A percentile compares a stretch with the other conserved stretches of the same genome.
These are phyloP conservation scores for Albugo laibachii DNA, from an alignment of 352 stramenopile species.

Conservation along the genomic window DNA sequence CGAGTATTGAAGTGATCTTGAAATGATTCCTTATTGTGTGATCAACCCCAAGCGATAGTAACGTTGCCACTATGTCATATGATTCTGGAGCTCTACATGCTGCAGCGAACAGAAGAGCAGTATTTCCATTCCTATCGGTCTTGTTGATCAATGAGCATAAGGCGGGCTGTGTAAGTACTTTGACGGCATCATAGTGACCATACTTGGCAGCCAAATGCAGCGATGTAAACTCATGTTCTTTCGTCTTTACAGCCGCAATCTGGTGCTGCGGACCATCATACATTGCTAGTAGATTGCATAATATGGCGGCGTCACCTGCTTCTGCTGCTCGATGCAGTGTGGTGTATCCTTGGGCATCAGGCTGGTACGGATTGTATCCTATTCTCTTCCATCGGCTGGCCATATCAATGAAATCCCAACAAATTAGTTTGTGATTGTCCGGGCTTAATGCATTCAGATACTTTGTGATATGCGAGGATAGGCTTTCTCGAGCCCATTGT, in stretches of 20 bases:
- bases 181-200: constrained; percentile 34
- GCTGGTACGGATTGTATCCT: constrained; percentile 68
- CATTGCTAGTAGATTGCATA: constrained; percentile 54
- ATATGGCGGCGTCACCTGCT: constrained; percentile 35
- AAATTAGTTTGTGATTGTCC: no score
- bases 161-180: constrained; percentile 27
- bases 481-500: no score
- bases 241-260: constrained; percentile 32
- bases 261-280: constrained; percentile 57
- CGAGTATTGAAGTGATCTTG: constrained; percentile 56
- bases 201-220: constrained; percentile 71
- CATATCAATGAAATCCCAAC: constrained; percentile 31
- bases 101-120: constrained; percentile 55
- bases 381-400: constrained; percentile 72
- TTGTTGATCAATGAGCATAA: constrained; percentile 36
- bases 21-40: constrained; percentile 47
- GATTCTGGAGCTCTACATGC: constrained; percentile 24
- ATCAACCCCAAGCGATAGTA: constrained; percentile 32
- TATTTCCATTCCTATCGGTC: constrained; percentile 62
- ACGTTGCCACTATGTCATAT: constrained; percentile 26
- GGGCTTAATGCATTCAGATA: no score
- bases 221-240: constrained; percentile 56
- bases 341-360: constrained; percentile 60
- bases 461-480: no score
- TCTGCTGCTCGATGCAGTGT: constrained; percentile 59